Evolutionary conservation across 306 rosid genomes (phyloP).

Genomic region (Mucuna pruriens): DNA sequence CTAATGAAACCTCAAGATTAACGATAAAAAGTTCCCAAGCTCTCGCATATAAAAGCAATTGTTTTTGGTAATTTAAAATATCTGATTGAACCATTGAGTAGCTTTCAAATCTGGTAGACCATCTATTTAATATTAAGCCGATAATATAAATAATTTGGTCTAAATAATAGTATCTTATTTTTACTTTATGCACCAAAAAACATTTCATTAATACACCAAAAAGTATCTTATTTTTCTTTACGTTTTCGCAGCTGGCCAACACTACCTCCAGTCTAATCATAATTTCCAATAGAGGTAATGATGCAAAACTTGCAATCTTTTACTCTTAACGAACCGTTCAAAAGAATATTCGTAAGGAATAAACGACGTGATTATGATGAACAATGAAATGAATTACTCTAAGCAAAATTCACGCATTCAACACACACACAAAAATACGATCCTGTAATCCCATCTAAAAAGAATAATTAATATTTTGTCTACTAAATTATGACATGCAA

Average conservation of each 20-base stretch:
- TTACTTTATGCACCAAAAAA: too few relatives aligned
- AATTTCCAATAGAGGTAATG: not conserved
- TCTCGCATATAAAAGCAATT: not conserved
- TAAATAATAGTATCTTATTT: not conserved
- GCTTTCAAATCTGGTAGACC: not conserved
- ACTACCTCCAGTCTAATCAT: not conserved
- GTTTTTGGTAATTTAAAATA: not conserved
- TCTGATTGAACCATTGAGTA: not conserved
- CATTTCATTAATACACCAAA: too few relatives aligned
- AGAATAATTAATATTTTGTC: not conserved
- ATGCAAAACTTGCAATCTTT: not conserved
- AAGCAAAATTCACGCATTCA: too few relatives aligned
- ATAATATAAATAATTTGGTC: not conserved
- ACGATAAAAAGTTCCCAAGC: not conserved
- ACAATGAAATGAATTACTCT: not conserved
- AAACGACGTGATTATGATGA: slow-evolving; percentile 6
- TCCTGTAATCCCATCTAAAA: not conserved
- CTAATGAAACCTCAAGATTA: not conserved
- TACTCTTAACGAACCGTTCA: not conserved
- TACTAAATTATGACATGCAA: not conserved
- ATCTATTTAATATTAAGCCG: not conserved
- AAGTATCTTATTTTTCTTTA: not conserved
- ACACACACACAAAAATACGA: not conserved
- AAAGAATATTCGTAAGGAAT: slow-evolving; percentile 42
- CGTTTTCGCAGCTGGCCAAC: not conserved